These are phyloP conservation scores for Pichia insulana DNA, from an alignment of 805 yeast species.

Conservation along the genomic window DNA sequence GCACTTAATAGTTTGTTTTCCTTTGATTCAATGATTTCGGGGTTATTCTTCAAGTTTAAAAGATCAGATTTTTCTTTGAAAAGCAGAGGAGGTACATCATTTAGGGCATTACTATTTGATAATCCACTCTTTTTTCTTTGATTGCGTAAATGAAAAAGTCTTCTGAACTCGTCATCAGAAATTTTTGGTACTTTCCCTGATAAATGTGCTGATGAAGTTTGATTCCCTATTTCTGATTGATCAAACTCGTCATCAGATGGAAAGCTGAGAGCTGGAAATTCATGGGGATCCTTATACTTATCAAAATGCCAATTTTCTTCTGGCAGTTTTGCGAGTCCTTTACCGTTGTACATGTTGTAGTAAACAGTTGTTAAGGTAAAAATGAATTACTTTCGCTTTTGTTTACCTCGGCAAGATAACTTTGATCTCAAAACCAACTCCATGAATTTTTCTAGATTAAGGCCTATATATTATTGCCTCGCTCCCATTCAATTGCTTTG, in stretches of 20 bases:
- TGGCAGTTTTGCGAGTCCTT: not conserved
- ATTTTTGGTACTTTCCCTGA: constrained; percentile 5
- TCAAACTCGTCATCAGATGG: constrained; percentile 6
- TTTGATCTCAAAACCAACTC: no score
- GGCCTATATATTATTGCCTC: no score
- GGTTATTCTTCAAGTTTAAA: not conserved
- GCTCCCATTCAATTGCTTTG: no score
- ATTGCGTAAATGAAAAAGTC: not conserved
- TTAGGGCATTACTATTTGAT: not conserved
- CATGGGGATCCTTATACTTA: constrained; percentile 7
- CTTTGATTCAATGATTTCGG: not conserved
- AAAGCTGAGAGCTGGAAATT: constrained; percentile 8
- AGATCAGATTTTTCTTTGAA: not conserved
- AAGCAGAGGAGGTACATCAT: constrained; percentile 1
- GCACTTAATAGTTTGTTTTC: constrained; percentile 1
- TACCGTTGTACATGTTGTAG: not conserved
- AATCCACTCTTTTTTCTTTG: not conserved
- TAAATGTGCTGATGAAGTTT: constrained; percentile 2
- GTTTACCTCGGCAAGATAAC: not conserved
- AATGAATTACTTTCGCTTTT: not conserved
- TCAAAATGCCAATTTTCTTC: constrained; percentile 11
- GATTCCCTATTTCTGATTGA: not conserved
- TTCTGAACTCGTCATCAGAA: constrained; percentile 6
- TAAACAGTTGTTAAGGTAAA: not conserved
- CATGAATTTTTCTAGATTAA: no score